Conservation (phyloP, 1,284 basidiomycete species). For the Caloboletus inedulis region DNA sequence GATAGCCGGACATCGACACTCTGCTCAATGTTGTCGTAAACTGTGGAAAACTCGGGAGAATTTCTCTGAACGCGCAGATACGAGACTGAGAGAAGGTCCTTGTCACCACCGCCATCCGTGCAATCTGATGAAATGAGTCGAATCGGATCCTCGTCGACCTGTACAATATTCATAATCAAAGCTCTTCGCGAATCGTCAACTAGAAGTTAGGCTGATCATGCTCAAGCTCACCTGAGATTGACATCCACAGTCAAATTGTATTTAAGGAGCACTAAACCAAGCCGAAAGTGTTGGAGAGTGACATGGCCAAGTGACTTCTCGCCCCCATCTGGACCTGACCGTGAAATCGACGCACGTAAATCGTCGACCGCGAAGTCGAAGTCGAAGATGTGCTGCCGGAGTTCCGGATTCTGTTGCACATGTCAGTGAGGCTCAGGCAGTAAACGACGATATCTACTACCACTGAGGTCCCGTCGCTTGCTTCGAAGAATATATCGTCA, state of each 20-base stretch:
- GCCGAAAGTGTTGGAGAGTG: conserved; percentile 76
- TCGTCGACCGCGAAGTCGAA: conserved; percentile 88
- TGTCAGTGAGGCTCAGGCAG: conserved; percentile 14
- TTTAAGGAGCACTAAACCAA: conserved; percentile 74
- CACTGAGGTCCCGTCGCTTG: conserved; percentile 59
- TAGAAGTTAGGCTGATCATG: neutral
- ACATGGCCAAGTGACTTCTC: conserved; percentile 82
- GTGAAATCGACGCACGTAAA: conserved; percentile 82
- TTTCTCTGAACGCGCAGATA: conserved; percentile 82
- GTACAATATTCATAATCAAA: conserved; percentile 68
- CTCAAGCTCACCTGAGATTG: conserved; percentile 59
- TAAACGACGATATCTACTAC: conserved; percentile 38
- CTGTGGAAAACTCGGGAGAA: conserved; percentile 83
- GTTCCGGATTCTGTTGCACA: conserved; percentile 45
- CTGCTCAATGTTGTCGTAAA: conserved; percentile 88
- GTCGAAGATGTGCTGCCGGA: conserved; percentile 86
- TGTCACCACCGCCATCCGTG: conserved; percentile 44
- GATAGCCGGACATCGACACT: conserved; percentile 87
- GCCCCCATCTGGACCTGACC: conserved; percentile 54
- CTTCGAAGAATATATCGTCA: conserved; percentile 73
- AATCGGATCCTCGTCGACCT: conserved; percentile 54
- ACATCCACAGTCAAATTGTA: conserved; percentile 90
- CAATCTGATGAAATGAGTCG: conserved; percentile 78
- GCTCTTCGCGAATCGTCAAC: conserved; percentile 44
- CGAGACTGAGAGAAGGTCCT: conserved; percentile 81